phyloP scores from a whole-genome alignment of 805 yeast species.

The Nematodospora valgi region DNA sequence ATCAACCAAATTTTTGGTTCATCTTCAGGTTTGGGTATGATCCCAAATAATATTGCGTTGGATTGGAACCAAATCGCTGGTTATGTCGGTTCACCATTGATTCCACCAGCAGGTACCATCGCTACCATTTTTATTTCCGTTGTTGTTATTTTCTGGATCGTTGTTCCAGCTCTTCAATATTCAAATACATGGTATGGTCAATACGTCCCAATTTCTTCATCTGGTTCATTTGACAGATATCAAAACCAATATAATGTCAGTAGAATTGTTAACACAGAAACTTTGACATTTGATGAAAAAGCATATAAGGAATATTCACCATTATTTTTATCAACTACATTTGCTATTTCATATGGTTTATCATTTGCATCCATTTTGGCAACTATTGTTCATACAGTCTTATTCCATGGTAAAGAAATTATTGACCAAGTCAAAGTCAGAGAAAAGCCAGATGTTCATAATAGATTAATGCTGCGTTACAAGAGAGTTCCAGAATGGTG shows the following conservation, averaged over 20 bases:
- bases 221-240: constrained; percentile 48
- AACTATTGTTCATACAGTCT: constrained; percentile 52
- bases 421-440: constrained; percentile 20
- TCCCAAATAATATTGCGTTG: constrained; percentile 62
- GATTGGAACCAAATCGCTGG: constrained; percentile 65
- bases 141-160: constrained; percentile 48
- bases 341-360: constrained; percentile 57
- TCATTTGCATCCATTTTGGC: constrained; percentile 60
- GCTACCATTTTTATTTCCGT: constrained; percentile 38
- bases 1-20: constrained; percentile 66
- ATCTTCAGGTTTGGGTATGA: constrained; percentile 56
- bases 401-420: constrained; percentile 58
- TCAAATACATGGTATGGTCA: constrained; percentile 57
- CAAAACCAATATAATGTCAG: constrained; percentile 49
- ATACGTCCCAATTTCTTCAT: constrained; percentile 52
- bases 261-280: constrained; percentile 40
- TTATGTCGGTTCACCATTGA: constrained; percentile 58
- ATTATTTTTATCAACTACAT: constrained; percentile 55
- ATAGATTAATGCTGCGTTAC: constrained; percentile 49
- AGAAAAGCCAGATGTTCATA: constrained; percentile 36
- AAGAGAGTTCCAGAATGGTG: constrained; percentile 45
- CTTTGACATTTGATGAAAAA: constrained; percentile 40
- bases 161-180: constrained; percentile 54
- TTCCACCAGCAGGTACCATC: constrained; percentile 57
- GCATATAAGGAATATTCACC: constrained; percentile 62